phyloP scores from a whole-genome alignment of 495 filamentous ascomycete genomes.

The Aspergillus egyptiacus region DNA sequence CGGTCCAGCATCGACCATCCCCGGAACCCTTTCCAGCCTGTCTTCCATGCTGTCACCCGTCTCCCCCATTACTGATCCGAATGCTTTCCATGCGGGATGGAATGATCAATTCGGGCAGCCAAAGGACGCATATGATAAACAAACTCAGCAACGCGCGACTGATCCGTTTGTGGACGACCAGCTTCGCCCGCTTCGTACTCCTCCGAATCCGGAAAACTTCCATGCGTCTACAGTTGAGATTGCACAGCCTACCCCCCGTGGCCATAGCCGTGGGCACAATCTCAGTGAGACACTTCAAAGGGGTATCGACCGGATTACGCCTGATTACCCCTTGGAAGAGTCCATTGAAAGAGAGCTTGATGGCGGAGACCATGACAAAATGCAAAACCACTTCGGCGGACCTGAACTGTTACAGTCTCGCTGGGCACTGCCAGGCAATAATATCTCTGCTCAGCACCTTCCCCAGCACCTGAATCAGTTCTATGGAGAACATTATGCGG shows the following conservation, averaged over 20 bases:
- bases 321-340: slow-evolving; percentile 72
- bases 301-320: slow-evolving; percentile 70
- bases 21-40: slow-evolving; percentile 33
- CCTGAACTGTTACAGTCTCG: slow-evolving; percentile 34
- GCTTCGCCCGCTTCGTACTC: slow-evolving; percentile 29
- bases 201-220: slow-evolving; percentile 37
- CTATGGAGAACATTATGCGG: slow-evolving; percentile 30
- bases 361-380: slow-evolving; percentile 48
- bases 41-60: slow-evolving; percentile 42
- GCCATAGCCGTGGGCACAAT: slow-evolving; percentile 54
- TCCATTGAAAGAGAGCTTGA: slow-evolving; percentile 66
- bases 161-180: slow-evolving; percentile 20
- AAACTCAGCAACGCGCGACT: slow-evolving; percentile 19
- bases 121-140: slow-evolving; percentile 25
- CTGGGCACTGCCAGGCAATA: slow-evolving; percentile 34
- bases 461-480: slow-evolving; percentile 34
- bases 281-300: slow-evolving; percentile 70
- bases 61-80: slow-evolving; percentile 38
- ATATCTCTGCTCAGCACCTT: slow-evolving; percentile 21
- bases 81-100: slow-evolving; percentile 31
- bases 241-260: slow-evolving; percentile 59
- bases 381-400: slow-evolving; percentile 22
- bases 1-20: slow-evolving; percentile 22
- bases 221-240: slow-evolving; percentile 49
- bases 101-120: slow-evolving; percentile 12